Evolutionary conservation across 169 alveolate genomes (phyloP), one percentile per base, ranked within the genome.

Genomic region (Cryptosporidium parvum): DNA sequence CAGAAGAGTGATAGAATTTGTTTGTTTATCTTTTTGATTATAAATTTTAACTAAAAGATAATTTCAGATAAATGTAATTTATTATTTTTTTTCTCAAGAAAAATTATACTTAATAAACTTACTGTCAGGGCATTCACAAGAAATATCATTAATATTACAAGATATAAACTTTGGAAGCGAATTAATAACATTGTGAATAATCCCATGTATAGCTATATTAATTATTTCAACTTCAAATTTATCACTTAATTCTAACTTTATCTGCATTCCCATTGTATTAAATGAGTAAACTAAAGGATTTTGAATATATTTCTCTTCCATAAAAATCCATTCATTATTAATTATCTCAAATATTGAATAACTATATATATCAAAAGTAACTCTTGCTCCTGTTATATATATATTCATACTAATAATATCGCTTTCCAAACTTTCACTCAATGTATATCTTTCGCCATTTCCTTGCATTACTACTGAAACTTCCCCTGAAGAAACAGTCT

Each of bases 91-190:
- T 12, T 3, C 18, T 3, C 1, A 26, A 35, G 8, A 70, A 31
- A 45, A 33, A 58, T 58, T 21, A 10, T 35, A 16, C 16, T 7
- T 42, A 42, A 16, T 73, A 33, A 80, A 80, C 89, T 80, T 80
- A 80, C 89, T 80, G 53, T 80, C 89, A 23, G 89, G 89, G 31
- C 89, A 80, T 26, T 80, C 89, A 80, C 89, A 80, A 8, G 65
- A 59, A 9, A 80, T 35, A 42, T 80, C 89, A 62, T 62, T 59
- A 31, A 80, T 35, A 62, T 59, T 59, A 29, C 73, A 80, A 26
- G 48, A 44, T 14, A 65, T 80, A 65, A 35, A 62, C 56, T 62
- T 48, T 21, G 89, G 89, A n/a, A 80, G 65, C 18, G 68, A 44
- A 18, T 80, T 80, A 23, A 80, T 80, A 12, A 80, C 29, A 23